These are phyloP conservation scores for Arthromyces matolae DNA, from an alignment of 768 basidiomycete species.

Conservation along the genomic window DNA sequence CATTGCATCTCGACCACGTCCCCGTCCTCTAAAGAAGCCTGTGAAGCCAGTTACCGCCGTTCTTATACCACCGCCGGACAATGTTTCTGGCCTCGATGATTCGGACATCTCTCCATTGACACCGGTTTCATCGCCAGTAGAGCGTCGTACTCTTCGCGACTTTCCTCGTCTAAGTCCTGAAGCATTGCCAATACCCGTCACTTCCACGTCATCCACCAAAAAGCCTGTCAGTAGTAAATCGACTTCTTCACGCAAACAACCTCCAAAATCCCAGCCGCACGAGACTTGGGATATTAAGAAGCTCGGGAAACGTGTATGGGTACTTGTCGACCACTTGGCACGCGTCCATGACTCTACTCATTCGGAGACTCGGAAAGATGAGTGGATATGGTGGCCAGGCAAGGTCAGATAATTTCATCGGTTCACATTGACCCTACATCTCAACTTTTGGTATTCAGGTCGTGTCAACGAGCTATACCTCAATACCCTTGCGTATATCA, in stretches of 20 bases:
- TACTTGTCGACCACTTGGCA: constrained; percentile 42
- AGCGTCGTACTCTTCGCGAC: neutral
- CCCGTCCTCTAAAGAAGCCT: constrained; percentile 7
- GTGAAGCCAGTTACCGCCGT: neutral
- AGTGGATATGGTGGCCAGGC: constrained; percentile 68
- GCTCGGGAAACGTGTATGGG: constrained; percentile 47
- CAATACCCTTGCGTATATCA: constrained; percentile 23
- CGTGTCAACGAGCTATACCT: constrained; percentile 8
- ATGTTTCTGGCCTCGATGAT: constrained; percentile 5
- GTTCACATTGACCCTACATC: neutral
- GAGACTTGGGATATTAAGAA: constrained; percentile 21
- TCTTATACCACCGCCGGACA: neutral
- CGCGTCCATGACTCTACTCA: constrained; percentile 30
- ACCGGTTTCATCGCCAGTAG: constrained; percentile 13
- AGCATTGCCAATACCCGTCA: neutral
- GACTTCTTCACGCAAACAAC: constrained; percentile 4
- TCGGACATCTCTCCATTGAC: constrained; percentile 17
- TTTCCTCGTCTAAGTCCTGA: constrained; percentile 7
- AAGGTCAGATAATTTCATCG: constrained; percentile 39
- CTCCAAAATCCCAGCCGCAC: neutral
- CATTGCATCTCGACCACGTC: neutral
- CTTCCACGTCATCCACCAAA: neutral
- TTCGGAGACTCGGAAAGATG: constrained; percentile 20
- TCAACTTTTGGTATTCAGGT: constrained; percentile 16
- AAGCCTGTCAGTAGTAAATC: neutral